Evolutionary conservation across 2,329 filamentous ascomycete genomes (phyloP), one percentile per base, ranked within the genome.

Genomic region (Pestalotiopsis sp.): DNA sequence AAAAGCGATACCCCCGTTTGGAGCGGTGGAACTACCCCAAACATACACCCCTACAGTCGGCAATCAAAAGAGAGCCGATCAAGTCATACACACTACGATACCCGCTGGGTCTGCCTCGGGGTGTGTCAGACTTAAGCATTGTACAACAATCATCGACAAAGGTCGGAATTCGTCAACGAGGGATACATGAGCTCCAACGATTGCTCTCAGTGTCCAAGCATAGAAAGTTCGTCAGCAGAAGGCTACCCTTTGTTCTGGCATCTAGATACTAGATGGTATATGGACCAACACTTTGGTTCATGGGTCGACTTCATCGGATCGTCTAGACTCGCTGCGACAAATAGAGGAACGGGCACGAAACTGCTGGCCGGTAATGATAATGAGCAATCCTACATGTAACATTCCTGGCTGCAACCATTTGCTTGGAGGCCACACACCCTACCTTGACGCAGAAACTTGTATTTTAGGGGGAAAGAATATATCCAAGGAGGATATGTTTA

Each of bases 321-420:
- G 45, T n/a, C 9, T 52, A 52, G 45, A 52, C 14, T n/a, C 17
- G 59, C 31, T 36, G 59, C 31, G 59, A n/a, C 14, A 39, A 12
- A 13, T 38, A 20, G 31, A 62, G 38, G 36, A 39, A 36, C 17
- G 31, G 36, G 25, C 14, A 39, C 59, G 45, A 52, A 62, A 59
- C 59, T 62, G 59, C 59, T 62, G 59, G 59, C 36, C 59, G 59
- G 59, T 62, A 62, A 62, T 39, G 59, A 62, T 59, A 59, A 59
- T 62, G 59, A 62, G 31, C n/a, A 39, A 62, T 5, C 56, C 56
- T 3, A n/a, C 56, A 59, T 36, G 59, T 52, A 62, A 36, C 59
- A 36, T 62, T 39, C 12, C n/a, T 39, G 11, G 36, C 17, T 36
- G 14, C 59, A 38, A 17, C 58, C 17, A 27, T 36, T 25, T 27